phyloP scores from a whole-genome alignment of 495 filamentous ascomycete species.

The Delitschia confertaspora region DNA sequence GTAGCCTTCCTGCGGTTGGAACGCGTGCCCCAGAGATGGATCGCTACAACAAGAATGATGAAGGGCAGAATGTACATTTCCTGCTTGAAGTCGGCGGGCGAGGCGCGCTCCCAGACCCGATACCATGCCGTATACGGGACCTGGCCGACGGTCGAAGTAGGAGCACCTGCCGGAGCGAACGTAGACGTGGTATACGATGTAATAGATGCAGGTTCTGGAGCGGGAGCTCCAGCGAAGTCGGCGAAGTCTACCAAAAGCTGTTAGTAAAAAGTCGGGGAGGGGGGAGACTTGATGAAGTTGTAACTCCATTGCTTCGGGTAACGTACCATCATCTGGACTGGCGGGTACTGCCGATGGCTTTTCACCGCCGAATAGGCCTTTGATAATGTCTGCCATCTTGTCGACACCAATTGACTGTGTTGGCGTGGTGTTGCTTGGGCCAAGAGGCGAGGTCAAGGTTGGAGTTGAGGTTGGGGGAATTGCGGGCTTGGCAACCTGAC shows the following conservation, averaged over 20 bases:
- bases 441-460: no score
- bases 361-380: slow-evolving; percentile 32
- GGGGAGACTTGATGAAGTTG: slow-evolving; percentile 1
- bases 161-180: slow-evolving; percentile 44
- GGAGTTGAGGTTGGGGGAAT: no score
- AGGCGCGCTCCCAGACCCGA: slow-evolving; percentile 83
- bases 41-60: slow-evolving; percentile 60
- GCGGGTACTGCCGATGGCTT: slow-evolving; percentile 27
- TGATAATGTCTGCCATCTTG: slow-evolving; percentile 33
- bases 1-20: slow-evolving; percentile 72
- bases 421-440: no score
- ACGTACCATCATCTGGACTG: slow-evolving; percentile 28
- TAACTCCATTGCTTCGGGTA: no score
- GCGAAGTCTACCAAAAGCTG: slow-evolving; percentile 49
- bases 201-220: slow-evolving; percentile 38
- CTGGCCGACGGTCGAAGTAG: slow-evolving; percentile 29
- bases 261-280: no score
- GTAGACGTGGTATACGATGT: slow-evolving; percentile 33
- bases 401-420: slow-evolving; percentile 9
- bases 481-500: no score
- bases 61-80: slow-evolving; percentile 75
- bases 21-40: slow-evolving; percentile 75
- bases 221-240: slow-evolving; percentile 38
- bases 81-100: slow-evolving; percentile 69
- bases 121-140: slow-evolving; percentile 89